phyloP scores from a whole-genome alignment of 306 rosid genomes.

The Trichosanthes truncata region DNA sequence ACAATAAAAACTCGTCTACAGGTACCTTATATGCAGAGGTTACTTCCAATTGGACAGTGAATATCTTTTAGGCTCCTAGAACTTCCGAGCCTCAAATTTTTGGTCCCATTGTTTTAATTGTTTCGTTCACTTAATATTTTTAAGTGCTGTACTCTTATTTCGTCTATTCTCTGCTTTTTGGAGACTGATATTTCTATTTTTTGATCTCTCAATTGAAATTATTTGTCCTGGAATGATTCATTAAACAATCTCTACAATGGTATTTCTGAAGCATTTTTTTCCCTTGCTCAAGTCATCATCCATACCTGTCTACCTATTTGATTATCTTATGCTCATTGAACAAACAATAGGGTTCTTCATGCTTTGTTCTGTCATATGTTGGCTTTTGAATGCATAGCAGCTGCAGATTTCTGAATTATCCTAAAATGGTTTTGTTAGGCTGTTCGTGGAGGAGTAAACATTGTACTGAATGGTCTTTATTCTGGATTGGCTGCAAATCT shows the following conservation, averaged over 20 bases:
- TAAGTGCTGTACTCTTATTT: not conserved
- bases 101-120: not conserved
- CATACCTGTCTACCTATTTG: not conserved
- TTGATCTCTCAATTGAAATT: not conserved
- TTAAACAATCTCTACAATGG: not conserved
- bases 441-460: slow-evolving; percentile 26
- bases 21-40: slow-evolving; percentile 11
- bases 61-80: not conserved
- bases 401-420: not conserved
- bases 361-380: not conserved
- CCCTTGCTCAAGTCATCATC: not conserved
- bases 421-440: slow-evolving; percentile 8
- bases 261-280: not conserved
- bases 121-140: not conserved
- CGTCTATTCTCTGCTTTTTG: not conserved
- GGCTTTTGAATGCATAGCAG: not conserved
- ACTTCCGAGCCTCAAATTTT: not conserved
- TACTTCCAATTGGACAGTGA: not conserved
- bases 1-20: slow-evolving; percentile 34
- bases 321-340: not conserved
- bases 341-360: not conserved
- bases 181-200: not conserved
- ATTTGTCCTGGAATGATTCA: not conserved
- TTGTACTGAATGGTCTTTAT: slow-evolving; percentile 25
- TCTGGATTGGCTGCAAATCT: slow-evolving; percentile 35